Conservation (phyloP, 2,329 filamentous ascomycete species). For the Fusarium sp. region DNA sequence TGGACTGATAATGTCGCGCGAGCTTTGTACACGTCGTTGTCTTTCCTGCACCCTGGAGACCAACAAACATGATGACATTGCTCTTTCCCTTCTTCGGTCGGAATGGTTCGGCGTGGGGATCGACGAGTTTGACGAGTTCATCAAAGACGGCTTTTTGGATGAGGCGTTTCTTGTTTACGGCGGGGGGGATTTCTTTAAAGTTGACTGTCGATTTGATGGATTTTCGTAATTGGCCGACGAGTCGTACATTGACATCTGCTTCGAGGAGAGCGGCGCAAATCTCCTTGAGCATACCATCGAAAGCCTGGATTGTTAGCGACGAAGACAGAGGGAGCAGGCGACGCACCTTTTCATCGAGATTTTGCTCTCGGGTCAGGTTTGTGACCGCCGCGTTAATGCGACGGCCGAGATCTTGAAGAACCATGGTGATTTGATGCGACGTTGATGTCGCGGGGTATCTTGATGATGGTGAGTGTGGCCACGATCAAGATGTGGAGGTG, state of each 20-base stretch:
- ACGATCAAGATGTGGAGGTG: constrained; percentile 42
- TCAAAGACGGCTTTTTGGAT: constrained; percentile 99
- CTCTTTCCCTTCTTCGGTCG: constrained; percentile 95
- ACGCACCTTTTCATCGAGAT: constrained; percentile 92
- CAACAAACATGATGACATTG: constrained; percentile 99
- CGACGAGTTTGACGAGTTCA: constrained; percentile 93
- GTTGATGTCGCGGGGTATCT: constrained; percentile 43
- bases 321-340: constrained; percentile 16
- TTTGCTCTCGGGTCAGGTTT: constrained; percentile 90
- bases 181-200: constrained; percentile 90
- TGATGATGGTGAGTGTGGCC: constrained; percentile 39
- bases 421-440: constrained; percentile 70
- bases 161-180: constrained; percentile 97
- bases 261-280: constrained; percentile 96
- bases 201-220: constrained; percentile 92
- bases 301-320: constrained; percentile 69
- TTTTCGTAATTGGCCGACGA: constrained; percentile 90
- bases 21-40: constrained; percentile 98
- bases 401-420: constrained; percentile 98
- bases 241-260: constrained; percentile 95
- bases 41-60: constrained; percentile 96
- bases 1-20: constrained; percentile 91
- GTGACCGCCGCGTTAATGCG: constrained; percentile 97
- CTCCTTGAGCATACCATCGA: constrained; percentile 98
- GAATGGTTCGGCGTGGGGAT: constrained; percentile 94